Conservation (phyloP, 768 basidiomycete species). For the Crassisporium funariophilum region DNA sequence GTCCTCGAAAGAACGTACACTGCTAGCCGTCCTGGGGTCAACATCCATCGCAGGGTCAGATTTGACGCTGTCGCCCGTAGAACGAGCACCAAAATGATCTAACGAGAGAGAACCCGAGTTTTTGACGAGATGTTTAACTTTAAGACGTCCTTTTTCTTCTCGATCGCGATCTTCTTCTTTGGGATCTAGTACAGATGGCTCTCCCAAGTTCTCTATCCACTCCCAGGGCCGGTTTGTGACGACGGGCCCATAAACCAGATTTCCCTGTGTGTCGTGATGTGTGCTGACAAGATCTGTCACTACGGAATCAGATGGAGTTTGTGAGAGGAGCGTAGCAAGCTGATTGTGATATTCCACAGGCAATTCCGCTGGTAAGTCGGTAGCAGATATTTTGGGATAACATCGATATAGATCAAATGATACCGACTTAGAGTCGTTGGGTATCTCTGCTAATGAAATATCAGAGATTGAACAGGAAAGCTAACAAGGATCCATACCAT, state of each 20-base stretch:
- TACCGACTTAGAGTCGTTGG: constrained; percentile 54
- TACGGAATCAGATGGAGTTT: constrained; percentile 48
- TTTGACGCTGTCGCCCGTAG: constrained; percentile 62
- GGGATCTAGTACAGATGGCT: constrained; percentile 44
- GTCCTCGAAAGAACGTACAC: constrained; percentile 66
- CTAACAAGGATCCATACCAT: constrained; percentile 52
- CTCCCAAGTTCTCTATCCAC: constrained; percentile 81
- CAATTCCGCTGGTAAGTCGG: constrained; percentile 55
- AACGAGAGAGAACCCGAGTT: constrained; percentile 75
- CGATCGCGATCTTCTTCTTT: constrained; percentile 44
- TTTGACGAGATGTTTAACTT: constrained; percentile 44
- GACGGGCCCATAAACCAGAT: constrained; percentile 46
- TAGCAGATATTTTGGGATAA: constrained; percentile 54
- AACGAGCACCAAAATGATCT: constrained; percentile 65
- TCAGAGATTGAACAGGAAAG: not conserved
- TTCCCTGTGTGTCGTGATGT: constrained; percentile 56
- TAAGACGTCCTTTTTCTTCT: constrained; percentile 41
- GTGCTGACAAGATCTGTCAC: constrained; percentile 62
- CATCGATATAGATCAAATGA: constrained; percentile 64
- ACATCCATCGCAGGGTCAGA: constrained; percentile 28
- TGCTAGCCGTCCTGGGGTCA: constrained; percentile 40
- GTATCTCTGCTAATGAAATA: constrained; percentile 52
- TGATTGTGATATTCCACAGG: constrained; percentile 61
- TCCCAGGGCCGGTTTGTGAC: constrained; percentile 84
- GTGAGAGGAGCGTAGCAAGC: constrained; percentile 59